phyloP scores from a whole-genome alignment of 2,329 filamentous ascomycete species.

The Lasiodiplodia gonubiensis region DNA sequence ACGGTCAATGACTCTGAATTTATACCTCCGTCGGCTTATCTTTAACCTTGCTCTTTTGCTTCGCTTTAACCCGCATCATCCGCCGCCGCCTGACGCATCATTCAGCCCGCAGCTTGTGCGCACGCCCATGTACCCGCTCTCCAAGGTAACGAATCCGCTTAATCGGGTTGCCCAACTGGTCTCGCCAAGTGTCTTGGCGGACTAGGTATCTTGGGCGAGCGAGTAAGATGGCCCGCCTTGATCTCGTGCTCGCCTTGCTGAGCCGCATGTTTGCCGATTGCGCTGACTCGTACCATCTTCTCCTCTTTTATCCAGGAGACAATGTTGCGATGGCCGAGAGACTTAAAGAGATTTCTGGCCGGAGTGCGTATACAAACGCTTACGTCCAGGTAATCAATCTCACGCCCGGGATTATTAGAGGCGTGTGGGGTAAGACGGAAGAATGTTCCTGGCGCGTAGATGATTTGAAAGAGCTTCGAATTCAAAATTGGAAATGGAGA shows the following conservation, averaged over 20 bases:
- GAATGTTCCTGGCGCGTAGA: background rate
- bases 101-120: constrained; percentile 21
- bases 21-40: constrained; percentile 3
- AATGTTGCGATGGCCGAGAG: no score
- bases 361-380: no score
- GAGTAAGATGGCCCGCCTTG: constrained; percentile 17
- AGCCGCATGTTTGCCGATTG: background rate
- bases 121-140: background rate
- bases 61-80: background rate
- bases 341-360: no score
- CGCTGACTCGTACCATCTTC: background rate
- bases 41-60: background rate
- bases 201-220: background rate
- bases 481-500: no score
- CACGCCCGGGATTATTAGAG: no score
- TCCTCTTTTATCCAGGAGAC: no score
- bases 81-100: background rate
- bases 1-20: background rate
- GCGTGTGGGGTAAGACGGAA: background rate
- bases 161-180: background rate
- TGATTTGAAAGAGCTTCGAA: background rate
- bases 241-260: constrained; percentile 11
- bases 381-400: no score
- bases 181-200: constrained; percentile 18
- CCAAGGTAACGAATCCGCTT: background rate